Base-by-base conservation (phyloP, 2,329 filamentous ascomycete genomes). In the Penicillium sclerotigenum region DNA sequence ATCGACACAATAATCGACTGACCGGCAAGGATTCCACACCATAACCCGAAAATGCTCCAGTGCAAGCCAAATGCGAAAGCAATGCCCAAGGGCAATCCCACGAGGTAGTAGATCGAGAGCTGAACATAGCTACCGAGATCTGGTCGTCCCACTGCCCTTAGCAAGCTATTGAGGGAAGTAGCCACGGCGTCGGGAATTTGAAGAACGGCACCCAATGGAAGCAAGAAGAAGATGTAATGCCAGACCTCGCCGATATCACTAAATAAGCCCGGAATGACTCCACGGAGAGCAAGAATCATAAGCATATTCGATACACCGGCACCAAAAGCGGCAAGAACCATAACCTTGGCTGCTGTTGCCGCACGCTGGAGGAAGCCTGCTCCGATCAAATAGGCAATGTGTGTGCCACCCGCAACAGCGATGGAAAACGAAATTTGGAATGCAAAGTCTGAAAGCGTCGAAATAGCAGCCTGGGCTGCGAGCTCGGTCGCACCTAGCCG, bases 391-490 rank as follows among this genome's bases (percentile, higher is more conserved):
- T 96, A 96, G n/a, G 91, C 92, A 7, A 96, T 85, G 3, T 91
- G 85, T 0, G 91, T 96, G 3, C 87, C 91, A 0, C 87, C 85
- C 4, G 91, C 91, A 56, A 96, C 91, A 43, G 87, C 88, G 61
- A 96, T 83, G 0, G 91, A 89, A 75, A 96, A 96, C 0, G 91
- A 90, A 47, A 96, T 85, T 73, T 95, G 90, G 76, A 91, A 96
- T 0, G 89, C 89, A 26, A 94, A 83, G 5, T 86, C 83, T 0
- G 87, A 85, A 40, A 95, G 77, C 0, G 88, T 92, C 33, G 87
- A 83, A 2, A 97, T 78, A 11, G 96, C 86, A 49, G 88, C 90
- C 73, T 97, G 91, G 0, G 92, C 91, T 0, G 91, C 91, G 1
- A 96, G 82, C 59, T 87, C 85, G 22, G 85, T 86, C 4, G 88